phyloP scores from a whole-genome alignment of 768 basidiomycete genomes.

The Amyloporia xantha region DNA sequence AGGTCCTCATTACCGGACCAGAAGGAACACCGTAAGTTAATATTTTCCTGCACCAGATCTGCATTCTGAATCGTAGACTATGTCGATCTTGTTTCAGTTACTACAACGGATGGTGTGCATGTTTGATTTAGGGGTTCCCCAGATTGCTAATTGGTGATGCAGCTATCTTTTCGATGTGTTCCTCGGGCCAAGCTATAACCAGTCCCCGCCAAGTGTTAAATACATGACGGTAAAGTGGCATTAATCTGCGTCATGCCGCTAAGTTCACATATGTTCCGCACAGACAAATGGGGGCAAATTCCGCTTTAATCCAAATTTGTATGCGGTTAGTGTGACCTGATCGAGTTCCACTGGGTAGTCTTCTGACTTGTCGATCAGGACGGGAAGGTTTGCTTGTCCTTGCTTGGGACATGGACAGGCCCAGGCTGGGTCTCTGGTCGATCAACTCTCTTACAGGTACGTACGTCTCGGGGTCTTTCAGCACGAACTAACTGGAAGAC shows the following conservation, averaged over 20 bases:
- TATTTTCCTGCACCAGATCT: neutral
- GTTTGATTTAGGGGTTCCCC: neutral
- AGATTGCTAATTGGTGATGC: conserved; percentile 9
- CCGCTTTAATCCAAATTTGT: conserved; percentile 92
- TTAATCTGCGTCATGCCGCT: neutral
- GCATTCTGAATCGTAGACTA: conserved; percentile 1
- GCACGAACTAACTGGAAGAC: neutral
- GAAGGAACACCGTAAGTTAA: conserved; percentile 83
- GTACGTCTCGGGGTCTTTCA: conserved; percentile 11
- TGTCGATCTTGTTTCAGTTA: conserved; percentile 43
- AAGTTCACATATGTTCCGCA: neutral
- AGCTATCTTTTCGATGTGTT: conserved; percentile 88
- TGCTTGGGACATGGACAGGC: conserved; percentile 89
- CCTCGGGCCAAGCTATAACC: conserved; percentile 84
- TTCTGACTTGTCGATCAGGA: conserved; percentile 40
- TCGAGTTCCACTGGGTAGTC: neutral
- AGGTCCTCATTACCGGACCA: conserved; percentile 87
- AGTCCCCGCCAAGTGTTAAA: conserved; percentile 72
- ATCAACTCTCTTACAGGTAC: conserved; percentile 81
- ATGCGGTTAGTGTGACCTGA: conserved; percentile 51
- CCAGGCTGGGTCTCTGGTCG: conserved; percentile 91
- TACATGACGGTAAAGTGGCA: conserved; percentile 52
- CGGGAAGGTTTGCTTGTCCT: conserved; percentile 89
- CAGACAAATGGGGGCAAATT: conserved; percentile 85
- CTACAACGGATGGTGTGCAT: conserved; percentile 79